A percentile compares a stretch with the other conserved stretches of the same genome.
Evolutionary conservation across 805 yeast genomes (phyloP).

Genomic region (Saccharomycopsis javanensis): DNA sequence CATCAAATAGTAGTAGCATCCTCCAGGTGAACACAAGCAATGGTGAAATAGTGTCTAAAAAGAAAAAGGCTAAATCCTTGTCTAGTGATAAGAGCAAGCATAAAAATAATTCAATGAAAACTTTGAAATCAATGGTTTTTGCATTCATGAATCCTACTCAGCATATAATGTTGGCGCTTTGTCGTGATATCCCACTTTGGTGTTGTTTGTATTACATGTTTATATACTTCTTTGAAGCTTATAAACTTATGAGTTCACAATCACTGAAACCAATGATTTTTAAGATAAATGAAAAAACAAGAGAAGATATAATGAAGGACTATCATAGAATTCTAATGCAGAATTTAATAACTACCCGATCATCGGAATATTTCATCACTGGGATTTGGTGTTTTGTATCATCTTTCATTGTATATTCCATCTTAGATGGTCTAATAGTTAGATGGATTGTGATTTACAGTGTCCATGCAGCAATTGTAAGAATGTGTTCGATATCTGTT

Average conservation of each 20-base stretch:
- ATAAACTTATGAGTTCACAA: constrained; percentile 19
- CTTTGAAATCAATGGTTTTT: constrained; percentile 29
- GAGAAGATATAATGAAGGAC: constrained; percentile 1
- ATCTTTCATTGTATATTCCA: constrained; percentile 72
- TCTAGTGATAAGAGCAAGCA: neutral
- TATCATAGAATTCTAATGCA: constrained; percentile 21
- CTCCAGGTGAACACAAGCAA: neutral
- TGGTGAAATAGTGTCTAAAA: neutral
- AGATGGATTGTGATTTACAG: constrained; percentile 92
- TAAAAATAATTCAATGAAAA: constrained; percentile 17
- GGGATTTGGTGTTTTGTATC: constrained; percentile 92
- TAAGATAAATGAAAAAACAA: neutral
- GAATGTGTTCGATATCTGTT: constrained; percentile 77
- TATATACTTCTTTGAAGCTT: constrained; percentile 28
- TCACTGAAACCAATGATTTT: constrained; percentile 4
- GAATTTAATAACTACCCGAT: constrained; percentile 46
- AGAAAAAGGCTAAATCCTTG: neutral
- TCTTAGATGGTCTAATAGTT: constrained; percentile 80
- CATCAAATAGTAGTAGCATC: neutral
- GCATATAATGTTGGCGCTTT: constrained; percentile 65
- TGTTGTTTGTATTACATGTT: constrained; percentile 29
- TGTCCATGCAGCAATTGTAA: constrained; percentile 75
- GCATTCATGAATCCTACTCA: constrained; percentile 66
- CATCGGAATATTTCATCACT: constrained; percentile 71
- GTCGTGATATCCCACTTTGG: constrained; percentile 66